Conservation (phyloP, 805 yeast genomes). For the Komagataella ulmi region DNA sequence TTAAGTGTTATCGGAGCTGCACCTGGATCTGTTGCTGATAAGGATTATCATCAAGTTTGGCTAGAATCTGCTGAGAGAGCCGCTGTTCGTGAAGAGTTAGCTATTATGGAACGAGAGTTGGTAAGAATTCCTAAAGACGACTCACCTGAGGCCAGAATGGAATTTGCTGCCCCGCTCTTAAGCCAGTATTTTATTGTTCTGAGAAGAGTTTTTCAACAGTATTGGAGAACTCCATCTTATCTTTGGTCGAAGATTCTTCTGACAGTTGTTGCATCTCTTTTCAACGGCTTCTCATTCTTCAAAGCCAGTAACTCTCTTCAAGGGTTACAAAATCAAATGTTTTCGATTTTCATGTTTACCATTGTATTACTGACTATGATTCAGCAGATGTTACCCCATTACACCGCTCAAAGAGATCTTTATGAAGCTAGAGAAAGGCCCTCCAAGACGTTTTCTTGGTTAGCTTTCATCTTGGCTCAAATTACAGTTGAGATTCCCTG, state of each 20-base stretch:
- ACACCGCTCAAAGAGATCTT: conserved; percentile 45
- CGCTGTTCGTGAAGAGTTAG: conserved; percentile 47
- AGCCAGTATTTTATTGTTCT: conserved; percentile 31
- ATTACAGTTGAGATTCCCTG: conserved; percentile 56
- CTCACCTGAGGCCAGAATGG: conserved; percentile 17
- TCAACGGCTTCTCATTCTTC: conserved; percentile 60
- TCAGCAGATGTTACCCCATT: conserved; percentile 53
- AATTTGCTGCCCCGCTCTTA: conserved; percentile 28
- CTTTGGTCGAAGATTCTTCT: conserved; percentile 44
- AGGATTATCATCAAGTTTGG: conserved; percentile 74
- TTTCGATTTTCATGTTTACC: conserved; percentile 57
- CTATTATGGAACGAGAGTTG: conserved; percentile 48
- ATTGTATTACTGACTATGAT: conserved; percentile 41
- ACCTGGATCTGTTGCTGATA: conserved; percentile 62
- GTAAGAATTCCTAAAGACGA: conserved; percentile 20
- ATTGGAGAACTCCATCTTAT: conserved; percentile 52
- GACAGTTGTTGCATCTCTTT: conserved; percentile 37
- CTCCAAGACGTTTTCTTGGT: conserved; percentile 58
- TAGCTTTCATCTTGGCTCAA: conserved; percentile 46
- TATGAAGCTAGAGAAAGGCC: conserved; percentile 69
- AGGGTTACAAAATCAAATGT: conserved; percentile 76
- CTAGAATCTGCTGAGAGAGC: conserved; percentile 47
- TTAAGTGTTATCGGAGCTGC: conserved; percentile 75
- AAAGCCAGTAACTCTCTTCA: conserved; percentile 49
- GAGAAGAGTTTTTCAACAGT: conserved; percentile 40